These are phyloP conservation scores for Colletotrichum tabaci DNA, from an alignment of 2,329 filamentous ascomycete species.

Conservation along the genomic window DNA sequence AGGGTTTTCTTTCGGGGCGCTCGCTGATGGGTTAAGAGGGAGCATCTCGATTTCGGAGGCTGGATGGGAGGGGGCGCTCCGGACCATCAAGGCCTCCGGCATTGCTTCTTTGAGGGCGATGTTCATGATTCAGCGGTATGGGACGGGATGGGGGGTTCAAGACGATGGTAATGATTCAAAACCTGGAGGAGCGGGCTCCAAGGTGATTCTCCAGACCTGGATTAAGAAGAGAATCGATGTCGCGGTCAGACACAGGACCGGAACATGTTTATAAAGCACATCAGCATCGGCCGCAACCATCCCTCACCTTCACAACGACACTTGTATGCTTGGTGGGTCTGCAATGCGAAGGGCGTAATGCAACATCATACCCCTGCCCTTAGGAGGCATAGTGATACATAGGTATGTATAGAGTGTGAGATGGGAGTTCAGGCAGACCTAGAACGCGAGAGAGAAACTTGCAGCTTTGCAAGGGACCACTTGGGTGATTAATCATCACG, in stretches of 20 bases:
- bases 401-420: neutral
- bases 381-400: neutral
- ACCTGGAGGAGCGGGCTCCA: neutral
- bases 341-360: neutral
- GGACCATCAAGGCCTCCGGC: slow-evolving; percentile 11
- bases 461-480: neutral
- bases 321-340: neutral
- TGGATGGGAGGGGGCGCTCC: slow-evolving; percentile 2
- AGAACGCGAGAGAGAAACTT: neutral
- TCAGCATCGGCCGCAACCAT: too few relatives aligned
- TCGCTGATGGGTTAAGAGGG: neutral
- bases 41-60: slow-evolving; percentile 18
- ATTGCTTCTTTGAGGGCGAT: slow-evolving; percentile 10
- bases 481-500: neutral
- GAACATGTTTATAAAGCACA: neutral
- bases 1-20: neutral
- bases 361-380: neutral
- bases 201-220: neutral
- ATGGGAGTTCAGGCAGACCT: neutral
- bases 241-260: neutral
- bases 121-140: neutral
- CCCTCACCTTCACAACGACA: neutral
- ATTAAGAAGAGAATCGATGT: neutral
- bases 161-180: too few relatives aligned
- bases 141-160: too few relatives aligned